Evolutionary conservation across 1,284 basidiomycete genomes (phyloP), one percentile per base, ranked within the genome.

Genomic region (Trichosporon coremiiforme): DNA sequence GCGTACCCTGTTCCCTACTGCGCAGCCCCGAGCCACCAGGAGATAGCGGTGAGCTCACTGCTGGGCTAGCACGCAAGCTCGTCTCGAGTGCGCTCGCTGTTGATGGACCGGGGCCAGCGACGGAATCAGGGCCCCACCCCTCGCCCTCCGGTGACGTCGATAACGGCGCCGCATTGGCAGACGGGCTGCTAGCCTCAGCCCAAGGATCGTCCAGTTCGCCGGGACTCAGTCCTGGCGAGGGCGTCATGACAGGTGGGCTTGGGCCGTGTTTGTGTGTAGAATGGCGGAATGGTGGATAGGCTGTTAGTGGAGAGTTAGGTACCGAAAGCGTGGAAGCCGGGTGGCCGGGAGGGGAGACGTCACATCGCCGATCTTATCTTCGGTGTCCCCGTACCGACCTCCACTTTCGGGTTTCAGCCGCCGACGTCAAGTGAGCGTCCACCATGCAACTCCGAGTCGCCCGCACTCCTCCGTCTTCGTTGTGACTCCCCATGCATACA

Each of bases 341-440:
- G 31, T 25, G n/a, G 10, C 36, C 36, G 36, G 36, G 36, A 62
- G 29, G 55, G 57, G 29, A 62, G 57, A 62, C 57, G 57, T 62
- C 57, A 62, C 57, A 62, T 62, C 57, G 57, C 57, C 57, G 57
- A 62, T 62, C 57, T 62, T 62, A 62, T 62, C 57, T 33, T 62
- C 57, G 57, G 57, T 62, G 57, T 62, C 57, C 57, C 57, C 31
- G 55, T 62, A 31, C 31, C 57, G 57, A 62, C 57, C 57, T 62
- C 57, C 57, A 62, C 57, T 20, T 10, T 33, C 57, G 29, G 57
- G 10, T n/a, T 62, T 62, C 57, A 62, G 31, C 57, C 57, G 57
- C 57, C 29, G 31, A 17, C 29, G 22, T 53, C n/a, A 53, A 25
- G 22, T 20, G 15, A 22, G 20, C 50, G 10, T 25, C 36, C 13